Base-by-base conservation (phyloP, 2,329 filamentous ascomycete genomes). In the Hymenoscyphus repandus region DNA sequence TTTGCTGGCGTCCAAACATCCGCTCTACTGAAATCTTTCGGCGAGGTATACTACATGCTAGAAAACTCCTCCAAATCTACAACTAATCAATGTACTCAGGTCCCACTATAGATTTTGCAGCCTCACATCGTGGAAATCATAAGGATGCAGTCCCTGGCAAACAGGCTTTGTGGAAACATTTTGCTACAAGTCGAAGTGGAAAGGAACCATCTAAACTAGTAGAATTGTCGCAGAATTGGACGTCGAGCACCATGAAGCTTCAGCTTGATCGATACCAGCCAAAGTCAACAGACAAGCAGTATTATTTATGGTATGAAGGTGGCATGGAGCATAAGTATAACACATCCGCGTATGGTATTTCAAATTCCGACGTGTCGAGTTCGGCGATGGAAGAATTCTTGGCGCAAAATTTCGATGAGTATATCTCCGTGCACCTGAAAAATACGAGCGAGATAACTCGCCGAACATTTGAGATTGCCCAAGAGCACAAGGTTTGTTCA, bases 1-100 rank as follows among this genome's bases (percentile, higher is more conserved):
- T 54, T 31, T 52, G 52, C 37, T 54, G 52, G 52, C 34, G 52
- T 44, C 52, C 52, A 46, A 54, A 54, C 32, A 49, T 54, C 31
- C 36, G 43, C 18, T 41, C 31, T 11, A 50, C 52, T 17, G 52
- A 54, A 40, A n/a, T 54, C 2, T 54, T 52, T 30, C 49, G 52
- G 13, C 49, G 49, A 52, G 52, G 52, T 54, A 54, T 12, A n/a
- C 30, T 18, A 40, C 34, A 45, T 51, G 20, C 46, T 18, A 12
- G 32, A 37, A 10, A 37, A 4, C 34, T 37, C 34, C 10, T 37
- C 34, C 5, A 17, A 27, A 27, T 27, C 7, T 27, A 27, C 15
- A 17, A 37, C 34, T 37, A 37, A 37, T 17, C 12, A 4, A 17
- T 37, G 10, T 32, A 9, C 30, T 22, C 17, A 54, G 52, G 52